A percentile compares a stretch with the other conserved stretches of the same genome.
phyloP scores from a whole-genome alignment of 2,329 filamentous ascomycete species.

The Myriosclerotinia curreyana region DNA sequence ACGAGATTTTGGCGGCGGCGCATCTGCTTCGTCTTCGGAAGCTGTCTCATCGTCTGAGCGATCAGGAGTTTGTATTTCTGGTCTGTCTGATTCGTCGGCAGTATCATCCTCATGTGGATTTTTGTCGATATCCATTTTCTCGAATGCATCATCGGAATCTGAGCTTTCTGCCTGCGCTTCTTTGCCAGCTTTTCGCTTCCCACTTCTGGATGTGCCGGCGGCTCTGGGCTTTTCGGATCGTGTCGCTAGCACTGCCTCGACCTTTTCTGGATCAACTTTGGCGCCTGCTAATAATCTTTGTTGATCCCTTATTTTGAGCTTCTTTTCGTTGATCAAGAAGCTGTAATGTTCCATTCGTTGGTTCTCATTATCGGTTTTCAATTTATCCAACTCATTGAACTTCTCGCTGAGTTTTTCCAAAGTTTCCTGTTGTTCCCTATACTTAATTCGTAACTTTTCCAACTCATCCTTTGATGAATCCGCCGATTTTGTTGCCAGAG shows the following conservation, averaged over 20 bases:
- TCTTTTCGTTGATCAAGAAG: constrained; percentile 72
- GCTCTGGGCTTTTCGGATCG: constrained; percentile 21
- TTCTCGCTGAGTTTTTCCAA: constrained; percentile 59
- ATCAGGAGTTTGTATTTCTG: constrained; percentile 21
- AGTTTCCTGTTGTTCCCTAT: constrained; percentile 50
- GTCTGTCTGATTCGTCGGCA: constrained; percentile 23
- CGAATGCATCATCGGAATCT: constrained; percentile 47
- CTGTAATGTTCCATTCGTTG: constrained; percentile 67
- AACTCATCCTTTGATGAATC: constrained; percentile 26
- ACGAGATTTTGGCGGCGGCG: background rate
- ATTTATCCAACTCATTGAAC: constrained; percentile 61
- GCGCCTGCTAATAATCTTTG: constrained; percentile 53
- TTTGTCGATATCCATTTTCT: constrained; percentile 51
- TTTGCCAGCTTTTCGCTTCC: constrained; percentile 50
- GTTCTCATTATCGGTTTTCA: constrained; percentile 65
- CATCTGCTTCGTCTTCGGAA: constrained; percentile 16
- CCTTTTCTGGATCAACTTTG: constrained; percentile 33
- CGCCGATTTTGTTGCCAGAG: constrained; percentile 48
- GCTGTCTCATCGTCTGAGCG: constrained; percentile 19
- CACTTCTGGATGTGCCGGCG: constrained; percentile 42
- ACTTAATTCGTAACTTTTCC: constrained; percentile 42
- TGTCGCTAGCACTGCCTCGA: constrained; percentile 24
- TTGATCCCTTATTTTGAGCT: constrained; percentile 73
- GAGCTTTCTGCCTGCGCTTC: constrained; percentile 33
- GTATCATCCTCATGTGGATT: constrained; percentile 26